These are phyloP conservation scores for Rhododendron mucronatum DNA, from an alignment of 148 eudicot genomes.

Conservation along the genomic window DNA sequence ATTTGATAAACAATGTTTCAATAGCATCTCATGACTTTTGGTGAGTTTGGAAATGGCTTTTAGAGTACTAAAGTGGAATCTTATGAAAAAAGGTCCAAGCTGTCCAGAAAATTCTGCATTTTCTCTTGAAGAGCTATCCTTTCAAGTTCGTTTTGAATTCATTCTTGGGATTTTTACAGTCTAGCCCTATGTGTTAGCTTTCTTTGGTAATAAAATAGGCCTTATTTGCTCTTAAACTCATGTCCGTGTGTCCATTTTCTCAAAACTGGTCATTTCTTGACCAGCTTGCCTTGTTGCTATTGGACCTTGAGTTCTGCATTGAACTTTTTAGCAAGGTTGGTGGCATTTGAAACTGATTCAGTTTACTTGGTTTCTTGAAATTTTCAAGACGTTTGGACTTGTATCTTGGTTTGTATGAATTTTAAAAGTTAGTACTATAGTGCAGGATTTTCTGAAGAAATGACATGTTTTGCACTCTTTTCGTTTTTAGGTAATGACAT, in stretches of 20 bases:
- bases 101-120: neutral
- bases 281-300: neutral
- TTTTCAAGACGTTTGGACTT: neutral
- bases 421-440: neutral
- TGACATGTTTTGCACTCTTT: neutral
- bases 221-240: too few species aligned
- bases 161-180: neutral
- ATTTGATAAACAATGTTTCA: neutral
- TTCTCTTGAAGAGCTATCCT: neutral
- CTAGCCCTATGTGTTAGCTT: neutral
- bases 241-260: neutral
- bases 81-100: neutral
- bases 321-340: neutral
- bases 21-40: neutral
- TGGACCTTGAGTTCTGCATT: neutral
- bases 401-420: neutral
- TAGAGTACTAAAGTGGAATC: neutral
- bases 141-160: neutral
- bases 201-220: neutral
- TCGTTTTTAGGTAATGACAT: neutral
- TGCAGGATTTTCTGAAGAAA: neutral
- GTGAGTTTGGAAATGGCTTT: neutral
- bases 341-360: neutral
- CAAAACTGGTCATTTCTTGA: neutral
- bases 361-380: neutral